These are phyloP conservation scores for Mycena metata DNA, from an alignment of 768 basidiomycete genomes.

Conservation along the genomic window DNA sequence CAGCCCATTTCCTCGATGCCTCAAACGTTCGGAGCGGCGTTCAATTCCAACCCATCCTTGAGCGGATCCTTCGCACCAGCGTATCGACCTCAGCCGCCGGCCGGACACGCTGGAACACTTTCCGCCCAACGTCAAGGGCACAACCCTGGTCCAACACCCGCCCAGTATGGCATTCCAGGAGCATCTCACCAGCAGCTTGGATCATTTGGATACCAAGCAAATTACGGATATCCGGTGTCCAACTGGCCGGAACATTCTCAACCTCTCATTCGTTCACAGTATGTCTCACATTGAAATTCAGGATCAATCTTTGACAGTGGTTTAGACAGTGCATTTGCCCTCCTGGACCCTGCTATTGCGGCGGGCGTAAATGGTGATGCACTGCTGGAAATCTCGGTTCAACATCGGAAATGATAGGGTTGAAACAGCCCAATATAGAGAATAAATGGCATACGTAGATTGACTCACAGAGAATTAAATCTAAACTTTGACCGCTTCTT, in stretches of 20 bases:
- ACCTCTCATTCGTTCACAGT: not conserved
- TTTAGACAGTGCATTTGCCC: constrained; percentile 11
- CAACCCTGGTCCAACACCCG: not conserved
- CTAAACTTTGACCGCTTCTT: too few species aligned
- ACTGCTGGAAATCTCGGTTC: not conserved
- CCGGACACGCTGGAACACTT: not conserved
- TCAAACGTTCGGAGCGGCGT: too few species aligned
- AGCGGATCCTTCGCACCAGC: too few species aligned
- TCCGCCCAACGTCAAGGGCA: not conserved
- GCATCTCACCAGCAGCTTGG: not conserved
- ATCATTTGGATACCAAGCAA: not conserved
- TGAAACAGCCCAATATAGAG: not conserved
- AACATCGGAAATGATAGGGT: too few species aligned
- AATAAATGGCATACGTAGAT: too few species aligned
- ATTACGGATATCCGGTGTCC: not conserved
- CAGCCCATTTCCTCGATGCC: too few species aligned
- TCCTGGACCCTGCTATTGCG: constrained; percentile 13
- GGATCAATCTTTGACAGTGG: not conserved
- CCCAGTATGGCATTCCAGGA: not conserved
- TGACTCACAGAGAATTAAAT: too few species aligned
- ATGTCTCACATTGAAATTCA: not conserved
- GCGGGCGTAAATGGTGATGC: not conserved
- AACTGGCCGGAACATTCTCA: not conserved
- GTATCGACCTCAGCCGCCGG: too few species aligned
- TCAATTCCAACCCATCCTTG: too few species aligned